Percentiles rank a stretch among this genome's conserved stretches.
phyloP scores from a whole-genome alignment of 2,329 filamentous ascomycete species.

The Fusarium burgessii region DNA sequence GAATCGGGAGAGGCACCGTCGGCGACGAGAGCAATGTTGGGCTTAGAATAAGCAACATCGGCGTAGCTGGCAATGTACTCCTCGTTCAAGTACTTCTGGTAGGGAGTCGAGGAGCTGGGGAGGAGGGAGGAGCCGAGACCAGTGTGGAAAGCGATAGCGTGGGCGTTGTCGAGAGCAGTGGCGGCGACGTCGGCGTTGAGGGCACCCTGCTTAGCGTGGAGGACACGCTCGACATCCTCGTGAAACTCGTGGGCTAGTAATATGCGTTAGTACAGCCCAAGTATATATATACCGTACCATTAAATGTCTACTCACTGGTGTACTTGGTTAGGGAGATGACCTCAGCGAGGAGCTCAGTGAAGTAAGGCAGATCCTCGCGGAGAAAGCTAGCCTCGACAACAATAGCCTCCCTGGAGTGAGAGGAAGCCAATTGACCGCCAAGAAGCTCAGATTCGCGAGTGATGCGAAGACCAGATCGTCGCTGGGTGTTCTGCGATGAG shows the following conservation, averaged over 20 bases:
- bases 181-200: constrained; percentile 71
- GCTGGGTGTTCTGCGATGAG: constrained; percentile 78
- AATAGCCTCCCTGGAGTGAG: constrained; percentile 93
- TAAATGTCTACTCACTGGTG: constrained; percentile 66
- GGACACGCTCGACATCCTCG: constrained; percentile 84
- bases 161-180: constrained; percentile 86
- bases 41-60: constrained; percentile 83
- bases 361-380: constrained; percentile 95
- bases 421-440: constrained; percentile 87
- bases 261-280: constrained; percentile 25
- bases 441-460: constrained; percentile 95
- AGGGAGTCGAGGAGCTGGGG: constrained; percentile 76
- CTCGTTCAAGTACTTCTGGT: constrained; percentile 84
- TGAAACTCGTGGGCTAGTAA: constrained; percentile 84
- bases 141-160: constrained; percentile 90
- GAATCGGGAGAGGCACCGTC: constrained; percentile 84
- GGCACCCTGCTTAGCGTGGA: constrained; percentile 82
- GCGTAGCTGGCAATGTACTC: constrained; percentile 81
- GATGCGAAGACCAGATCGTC: constrained; percentile 91
- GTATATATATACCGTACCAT: constrained; percentile 9
- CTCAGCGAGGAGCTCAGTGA: constrained; percentile 94
- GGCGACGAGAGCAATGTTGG: constrained; percentile 91
- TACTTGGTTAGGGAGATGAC: constrained; percentile 91
- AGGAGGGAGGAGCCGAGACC: constrained; percentile 86
- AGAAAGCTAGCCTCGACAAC: constrained; percentile 96